Base-by-base conservation (phyloP, 2,329 filamentous ascomycete species). In the Stachybotrys chartarum region DNA sequence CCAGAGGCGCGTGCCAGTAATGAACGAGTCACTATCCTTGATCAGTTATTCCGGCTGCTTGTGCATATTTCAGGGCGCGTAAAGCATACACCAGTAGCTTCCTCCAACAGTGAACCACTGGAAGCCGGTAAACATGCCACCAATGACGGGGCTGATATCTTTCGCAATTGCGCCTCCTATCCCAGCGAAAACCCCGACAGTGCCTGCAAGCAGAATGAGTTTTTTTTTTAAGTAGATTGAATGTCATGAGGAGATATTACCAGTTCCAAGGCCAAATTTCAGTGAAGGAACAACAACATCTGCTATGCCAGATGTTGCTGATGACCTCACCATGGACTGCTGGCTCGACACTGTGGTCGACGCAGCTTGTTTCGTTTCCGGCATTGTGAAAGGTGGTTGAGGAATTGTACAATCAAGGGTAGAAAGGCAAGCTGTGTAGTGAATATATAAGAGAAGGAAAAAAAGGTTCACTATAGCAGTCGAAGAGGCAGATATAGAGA, bases 41-140 rank as follows among this genome's bases (percentile, higher is more conserved):
- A 54, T 66, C 32, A 65, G 58, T 50, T 54, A 42, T 42, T 24
- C 8, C 16, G 30, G 18, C 8, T 16, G 17, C 14, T 12, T 30
- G 7, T 17, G 46, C 18, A 7, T 12, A 46, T 18, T 35, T 1
- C 31, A 48, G 24, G 56, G 45, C 30, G 30, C 53, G 42, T 39
- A 30, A 1, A 47, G 72, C 82, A 65, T 76, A 85, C 87, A 86
- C 79, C 86, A 93, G 68, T 86, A 97, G 16, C 83, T 88, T 50
- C 81, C 83, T 42, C 90, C 90, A 45, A 95, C 79, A 47, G 83
- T 79, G 70, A 90, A 90, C 83, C 90, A 96, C 72, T 96, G 91
- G 46, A 90, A 76, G 17, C 90, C 88, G 24, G 87, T 85, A 44
- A 86, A 80, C 12, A 87, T 62, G 0, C 90, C 86, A 72, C 91